A percentile compares a stretch with the other conserved stretches of the same genome.
phyloP scores from a whole-genome alignment of 768 basidiomycete genomes.

The Russula griseocarnosa region DNA sequence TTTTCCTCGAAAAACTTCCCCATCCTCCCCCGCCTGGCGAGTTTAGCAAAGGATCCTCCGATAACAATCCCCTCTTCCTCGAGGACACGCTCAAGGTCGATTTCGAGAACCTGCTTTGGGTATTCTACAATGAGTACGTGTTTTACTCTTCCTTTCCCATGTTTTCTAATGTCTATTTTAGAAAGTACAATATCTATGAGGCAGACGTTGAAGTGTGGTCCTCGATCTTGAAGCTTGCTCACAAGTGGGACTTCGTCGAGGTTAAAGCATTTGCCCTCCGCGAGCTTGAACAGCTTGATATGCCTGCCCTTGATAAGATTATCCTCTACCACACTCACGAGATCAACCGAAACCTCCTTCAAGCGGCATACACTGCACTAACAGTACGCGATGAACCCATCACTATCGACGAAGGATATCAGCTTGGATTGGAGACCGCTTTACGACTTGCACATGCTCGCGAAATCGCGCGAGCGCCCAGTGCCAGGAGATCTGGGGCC shows the following conservation, averaged over 20 bases:
- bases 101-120: slow-evolving; percentile 35
- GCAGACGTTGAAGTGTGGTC: slow-evolving; percentile 51
- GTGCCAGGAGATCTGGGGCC: slow-evolving; percentile 4
- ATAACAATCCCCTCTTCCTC: slow-evolving; percentile 33
- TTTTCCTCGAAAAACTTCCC: slow-evolving; percentile 33
- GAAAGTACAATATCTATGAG: slow-evolving; percentile 53
- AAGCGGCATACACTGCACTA: slow-evolving; percentile 50
- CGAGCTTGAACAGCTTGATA: slow-evolving; percentile 45
- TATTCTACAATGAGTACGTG: slow-evolving; percentile 37
- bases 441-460: slow-evolving; percentile 51
- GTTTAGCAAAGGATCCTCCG: slow-evolving; percentile 33
- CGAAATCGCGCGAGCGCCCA: slow-evolving; percentile 36
- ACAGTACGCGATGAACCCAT: slow-evolving; percentile 51
- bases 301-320: slow-evolving; percentile 52
- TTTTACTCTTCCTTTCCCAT: neutral
- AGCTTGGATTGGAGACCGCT: slow-evolving; percentile 55
- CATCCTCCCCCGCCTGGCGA: slow-evolving; percentile 31
- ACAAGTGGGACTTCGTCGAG: slow-evolving; percentile 52
- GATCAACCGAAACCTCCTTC: slow-evolving; percentile 47
- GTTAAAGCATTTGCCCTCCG: slow-evolving; percentile 50
- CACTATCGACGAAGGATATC: slow-evolving; percentile 48
- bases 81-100: slow-evolving; percentile 31
- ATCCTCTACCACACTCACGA: slow-evolving; percentile 50
- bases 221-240: slow-evolving; percentile 49
- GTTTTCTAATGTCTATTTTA: slow-evolving; percentile 31